Conservation (phyloP, 108 stramenopile species). For the Pseudonitzschia multistriata region DNA sequence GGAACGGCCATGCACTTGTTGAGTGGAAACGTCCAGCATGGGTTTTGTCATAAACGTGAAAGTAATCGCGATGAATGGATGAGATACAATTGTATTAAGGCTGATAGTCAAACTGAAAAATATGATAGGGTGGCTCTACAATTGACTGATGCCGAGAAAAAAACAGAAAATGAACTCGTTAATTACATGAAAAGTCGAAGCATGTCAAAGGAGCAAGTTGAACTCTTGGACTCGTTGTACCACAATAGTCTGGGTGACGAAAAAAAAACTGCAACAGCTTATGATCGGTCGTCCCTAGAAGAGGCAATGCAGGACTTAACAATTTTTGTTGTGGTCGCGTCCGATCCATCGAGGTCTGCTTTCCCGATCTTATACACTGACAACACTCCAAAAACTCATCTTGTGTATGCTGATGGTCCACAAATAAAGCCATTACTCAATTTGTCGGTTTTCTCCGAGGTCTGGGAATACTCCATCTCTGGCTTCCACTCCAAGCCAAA, state of each 20-base stretch:
- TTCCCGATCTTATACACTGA: slow-evolving; percentile 5
- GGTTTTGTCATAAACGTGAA: background rate
- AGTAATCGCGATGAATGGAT: slow-evolving; percentile 2
- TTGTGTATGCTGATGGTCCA: slow-evolving; percentile 4
- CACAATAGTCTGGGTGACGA: background rate
- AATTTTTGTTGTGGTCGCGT: slow-evolving; percentile 3
- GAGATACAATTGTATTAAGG: background rate
- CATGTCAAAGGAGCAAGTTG: slow-evolving; percentile 2
- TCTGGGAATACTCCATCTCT: slow-evolving; percentile 4
- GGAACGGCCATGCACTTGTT: slow-evolving; percentile 2
- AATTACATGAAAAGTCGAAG: background rate
- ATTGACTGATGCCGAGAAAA: background rate
- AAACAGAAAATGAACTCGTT: slow-evolving; percentile 3
- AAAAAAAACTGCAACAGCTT: background rate
- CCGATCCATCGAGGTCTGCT: background rate
- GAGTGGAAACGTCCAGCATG: background rate
- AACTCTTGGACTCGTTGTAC: slow-evolving; percentile 1
- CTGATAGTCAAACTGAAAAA: background rate
- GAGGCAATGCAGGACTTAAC: slow-evolving; percentile 2
- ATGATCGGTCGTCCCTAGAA: slow-evolving; percentile 1
- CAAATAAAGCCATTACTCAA: slow-evolving; percentile 1
- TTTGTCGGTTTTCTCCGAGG: background rate
- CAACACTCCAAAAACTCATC: background rate
- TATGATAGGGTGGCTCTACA: slow-evolving; percentile 1
- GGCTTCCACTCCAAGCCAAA: background rate